These are phyloP conservation scores for Cladosporium sphaerospermum DNA, from an alignment of 2,329 filamentous ascomycete genomes.

Conservation along the genomic window DNA sequence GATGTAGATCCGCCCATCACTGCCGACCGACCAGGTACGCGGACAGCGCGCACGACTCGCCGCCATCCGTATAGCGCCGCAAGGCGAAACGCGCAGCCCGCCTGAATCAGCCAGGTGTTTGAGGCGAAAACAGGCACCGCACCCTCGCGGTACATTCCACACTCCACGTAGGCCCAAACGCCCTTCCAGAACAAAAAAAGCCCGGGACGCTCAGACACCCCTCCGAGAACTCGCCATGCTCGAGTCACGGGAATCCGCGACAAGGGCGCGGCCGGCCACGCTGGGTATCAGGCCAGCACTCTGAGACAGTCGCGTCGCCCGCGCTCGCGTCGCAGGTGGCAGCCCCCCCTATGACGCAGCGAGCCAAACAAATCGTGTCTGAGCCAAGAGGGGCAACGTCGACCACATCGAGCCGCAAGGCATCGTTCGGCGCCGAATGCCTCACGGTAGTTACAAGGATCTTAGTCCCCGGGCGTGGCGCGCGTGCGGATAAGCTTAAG, in stretches of 20 bases:
- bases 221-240: neutral
- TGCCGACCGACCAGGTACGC: constrained; percentile 2
- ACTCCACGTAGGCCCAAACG: too few species aligned
- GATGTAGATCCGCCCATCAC: neutral
- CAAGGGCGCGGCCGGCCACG: neutral
- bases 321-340: neutral
- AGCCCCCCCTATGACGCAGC: neutral
- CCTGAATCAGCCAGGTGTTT: neutral
- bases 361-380: neutral
- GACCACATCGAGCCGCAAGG: too few species aligned
- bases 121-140: neutral
- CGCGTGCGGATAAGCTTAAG: neutral
- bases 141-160: too few species aligned
- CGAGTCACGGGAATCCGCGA: neutral
- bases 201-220: neutral
- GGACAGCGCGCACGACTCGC: neutral
- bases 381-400: too few species aligned
- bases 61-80: neutral
- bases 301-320: constrained; percentile 1
- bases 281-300: neutral
- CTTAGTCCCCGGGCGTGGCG: neutral
- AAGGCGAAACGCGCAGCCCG: neutral
- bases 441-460: neutral
- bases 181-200: neutral
- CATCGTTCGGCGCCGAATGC: neutral